Evolutionary conservation across 2,329 filamentous ascomycete genomes (phyloP), one percentile per base, ranked within the genome.

Genomic region (Cladophialophora immunda): DNA sequence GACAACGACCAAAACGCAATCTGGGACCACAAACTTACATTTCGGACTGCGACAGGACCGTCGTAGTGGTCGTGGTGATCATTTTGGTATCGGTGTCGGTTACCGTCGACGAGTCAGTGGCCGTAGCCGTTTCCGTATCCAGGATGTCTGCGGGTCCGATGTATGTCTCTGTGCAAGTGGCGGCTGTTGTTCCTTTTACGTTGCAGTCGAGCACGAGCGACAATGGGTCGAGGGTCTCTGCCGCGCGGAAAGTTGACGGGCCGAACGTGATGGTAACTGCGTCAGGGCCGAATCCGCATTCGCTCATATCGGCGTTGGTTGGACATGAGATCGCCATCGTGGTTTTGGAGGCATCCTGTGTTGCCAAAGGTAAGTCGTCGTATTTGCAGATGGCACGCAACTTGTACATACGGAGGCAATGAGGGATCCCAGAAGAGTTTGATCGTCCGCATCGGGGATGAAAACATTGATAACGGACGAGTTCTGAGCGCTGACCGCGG

Each of bases 181-280:
- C 70, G 19, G 67, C 64, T 27, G 69, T 70, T 27, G 69, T 69
- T 11, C 70, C 69, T 36, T 66, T 66, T 53, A 72, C n/a, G 7
- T 22, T 62, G 54, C 70, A 72, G 19, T 69, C 65, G n/a, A 70
- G 27, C n/a, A 52, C 17, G 7, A 62, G 66, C 41, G 65, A 59
- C 6, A 67, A 56, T 5, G 58, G 32, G n/a, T 68, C 68, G 38
- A 56, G 58, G 9, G 68, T 47, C 32, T 68, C 62, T 15, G 59
- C 19, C 22, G 45, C 59, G 27, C 53, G 55, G 29, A 71, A 62
- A 4, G 69, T 72, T 15, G 62, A 65, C 3, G 70, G 65, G 6
- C 69, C 70, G 19, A 66, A 68, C 2, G 70, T 72, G 6, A 70
- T 62, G 17, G 69, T 72, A n/a, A 70, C 54, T 17, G 64, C 64